Evolutionary conservation across 257 asterid genomes (phyloP), one percentile per base, ranked within the genome.

Genomic region (Lycium ferocissimum): DNA sequence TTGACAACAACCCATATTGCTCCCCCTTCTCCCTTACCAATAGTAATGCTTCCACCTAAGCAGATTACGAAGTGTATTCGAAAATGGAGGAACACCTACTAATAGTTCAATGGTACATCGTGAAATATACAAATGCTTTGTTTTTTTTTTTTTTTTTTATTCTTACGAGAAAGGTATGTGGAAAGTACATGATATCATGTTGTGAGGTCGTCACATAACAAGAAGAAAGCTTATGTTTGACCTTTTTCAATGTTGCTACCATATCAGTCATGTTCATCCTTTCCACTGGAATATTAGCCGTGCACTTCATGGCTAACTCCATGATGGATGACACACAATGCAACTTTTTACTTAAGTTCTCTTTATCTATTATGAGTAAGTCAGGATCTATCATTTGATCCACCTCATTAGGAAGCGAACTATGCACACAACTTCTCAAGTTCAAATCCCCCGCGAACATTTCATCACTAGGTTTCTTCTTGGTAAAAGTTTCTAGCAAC

Each of bases 401-500:
- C 2, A 81, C 20, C n/a, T 40, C 82, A 49, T 83, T 38, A 1
- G 83, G 86, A 53, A 88, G 5, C 0, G 71, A 58, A 22, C 22
- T 22, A 37, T 86, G 49, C 53, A 79, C 84, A 80, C 62, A 76
- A 2, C 38, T 62, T 67, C 79, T 84, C 51, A 88, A 84, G 73
- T 9, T 86, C 2, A 86, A 20, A 18, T 86, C 72, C 22, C 83
- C 88, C 1, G 22, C 0, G 65, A 86, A 87, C 26, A 20, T 70
- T 61, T 69, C 26, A 49, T 87, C 84, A 4, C 45, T 81, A 12
- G 91, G 88, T 58, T 81, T 88, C 51, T 18, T 75, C 43, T 85
- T 80, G 0, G 82, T 83, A 17, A 89, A 89, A 6, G 79, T 86
- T 86, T 86, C 89, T 86, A 89, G 85, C 83, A 88, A 6, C 85